Evolutionary conservation across 1,284 basidiomycete species (phyloP), one percentile per base, ranked within the genome.

Genomic region (Moesziomyces sp.): DNA sequence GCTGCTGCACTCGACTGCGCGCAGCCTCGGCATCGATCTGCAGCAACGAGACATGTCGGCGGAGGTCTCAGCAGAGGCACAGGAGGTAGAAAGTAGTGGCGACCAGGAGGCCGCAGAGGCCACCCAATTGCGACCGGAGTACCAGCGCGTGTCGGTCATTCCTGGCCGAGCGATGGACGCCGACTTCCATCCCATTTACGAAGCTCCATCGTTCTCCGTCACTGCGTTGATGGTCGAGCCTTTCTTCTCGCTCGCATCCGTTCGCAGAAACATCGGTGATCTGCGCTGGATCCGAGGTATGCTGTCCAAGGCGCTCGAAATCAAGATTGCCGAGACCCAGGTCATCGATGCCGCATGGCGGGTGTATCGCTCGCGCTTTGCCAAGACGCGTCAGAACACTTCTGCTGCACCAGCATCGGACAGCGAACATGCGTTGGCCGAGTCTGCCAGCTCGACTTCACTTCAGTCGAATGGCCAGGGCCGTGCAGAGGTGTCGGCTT

Each of bases 131-230:
- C 48, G 61, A 28, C 58, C 58, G 16, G 62, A 67, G 40, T 43
- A 67, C 38, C 30, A 43, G 23, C 42, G 38, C 16, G 23, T 67
- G 13, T 49, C 52, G 10, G 64, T 52, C 6, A 33, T 44, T 14
- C 54, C 58, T 3, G 61, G 52, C 24, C 51, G 59, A 16, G 74
- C 69, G 42, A 48, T 62, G 54, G 65, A 70, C 24, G 46, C 56
- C n/a, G 63, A 62, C 46, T 77, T 75, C 46, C 35, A 73, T 23
- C 77, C 70, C 11, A 59, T 72, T 33, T 66, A 77, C n/a, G 51
- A 73, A 14, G 77, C 77, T 14, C 74, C 76, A 13, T 46, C 61
- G 8, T 69, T 82, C 47, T 60, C 70, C 2, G 47, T 76, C 21
- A 74, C 71, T 8, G 58, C 50, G 6, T 42, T 45, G 13, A 72